A percentile compares a stretch with the other conserved stretches of the same genome.
phyloP scores from a whole-genome alignment of 495 filamentous ascomycete species.

The Talaromyces trachyspermus region DNA sequence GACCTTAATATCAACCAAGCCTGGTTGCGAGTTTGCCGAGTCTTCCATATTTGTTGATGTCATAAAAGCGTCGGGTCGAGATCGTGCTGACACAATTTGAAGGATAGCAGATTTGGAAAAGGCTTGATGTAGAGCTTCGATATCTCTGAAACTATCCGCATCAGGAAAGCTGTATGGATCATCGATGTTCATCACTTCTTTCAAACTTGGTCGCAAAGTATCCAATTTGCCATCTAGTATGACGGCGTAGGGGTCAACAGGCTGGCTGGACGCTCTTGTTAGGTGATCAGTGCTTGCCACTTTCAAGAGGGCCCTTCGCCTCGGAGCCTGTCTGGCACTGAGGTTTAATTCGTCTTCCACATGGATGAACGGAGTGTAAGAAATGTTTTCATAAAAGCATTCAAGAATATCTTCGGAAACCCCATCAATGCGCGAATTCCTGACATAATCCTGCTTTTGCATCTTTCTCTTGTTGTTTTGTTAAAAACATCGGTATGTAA shows the following conservation, averaged over 20 bases:
- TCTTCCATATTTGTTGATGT: constrained; percentile 73
- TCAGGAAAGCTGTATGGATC: constrained; percentile 87
- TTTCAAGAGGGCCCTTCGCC: constrained; percentile 67
- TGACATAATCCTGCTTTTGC: constrained; percentile 92
- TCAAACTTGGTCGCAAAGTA: constrained; percentile 71
- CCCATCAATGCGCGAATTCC: constrained; percentile 84
- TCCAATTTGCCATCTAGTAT: constrained; percentile 87
- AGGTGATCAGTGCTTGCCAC: constrained; percentile 58
- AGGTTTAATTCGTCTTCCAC: constrained; percentile 86
- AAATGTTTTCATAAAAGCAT: constrained; percentile 97
- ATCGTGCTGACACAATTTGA: constrained; percentile 89
- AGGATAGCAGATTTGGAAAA: constrained; percentile 86
- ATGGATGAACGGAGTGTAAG: constrained; percentile 94
- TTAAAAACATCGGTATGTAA: constrained; percentile 98
- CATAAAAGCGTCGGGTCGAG: constrained; percentile 92
- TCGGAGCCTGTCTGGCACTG: constrained; percentile 64
- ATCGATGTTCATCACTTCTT: constrained; percentile 85
- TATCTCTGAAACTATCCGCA: constrained; percentile 63
- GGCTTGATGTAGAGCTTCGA: constrained; percentile 70
- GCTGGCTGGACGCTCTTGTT: constrained; percentile 63
- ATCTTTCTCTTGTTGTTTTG: constrained; percentile 99
- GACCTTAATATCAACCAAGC: constrained; percentile 93
- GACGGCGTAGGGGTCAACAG: constrained; percentile 88
- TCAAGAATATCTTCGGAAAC: constrained; percentile 87
- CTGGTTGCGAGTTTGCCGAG: constrained; percentile 79